Evolutionary conservation across 1,284 basidiomycete species (phyloP).

Genomic region (Fomitopsis betulina): DNA sequence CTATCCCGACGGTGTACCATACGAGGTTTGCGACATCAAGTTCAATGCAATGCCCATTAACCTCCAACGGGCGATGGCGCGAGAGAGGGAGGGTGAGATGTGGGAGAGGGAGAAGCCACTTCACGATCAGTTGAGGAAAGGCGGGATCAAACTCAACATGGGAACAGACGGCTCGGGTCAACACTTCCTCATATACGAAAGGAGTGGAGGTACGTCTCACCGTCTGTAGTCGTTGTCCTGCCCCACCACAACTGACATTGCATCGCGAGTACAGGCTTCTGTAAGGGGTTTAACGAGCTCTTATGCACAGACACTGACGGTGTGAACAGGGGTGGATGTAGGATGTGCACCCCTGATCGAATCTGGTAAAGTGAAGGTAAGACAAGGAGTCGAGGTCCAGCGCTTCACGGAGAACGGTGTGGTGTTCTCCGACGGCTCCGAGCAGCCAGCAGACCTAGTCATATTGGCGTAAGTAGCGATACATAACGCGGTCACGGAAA

Average conservation of each 20-base stretch:
- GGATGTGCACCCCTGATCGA: slow-evolving; percentile 46
- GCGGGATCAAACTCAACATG: slow-evolving; percentile 52
- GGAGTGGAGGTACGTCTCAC: slow-evolving; percentile 34
- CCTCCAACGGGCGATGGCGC: slow-evolving; percentile 29
- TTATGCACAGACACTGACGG: not conserved
- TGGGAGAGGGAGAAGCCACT: slow-evolving; percentile 36
- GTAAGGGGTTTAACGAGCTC: slow-evolving; percentile 3
- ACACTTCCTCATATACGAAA: slow-evolving; percentile 32
- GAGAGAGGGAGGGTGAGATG: slow-evolving; percentile 15
- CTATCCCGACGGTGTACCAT: slow-evolving; percentile 39
- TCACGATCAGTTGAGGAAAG: slow-evolving; percentile 49
- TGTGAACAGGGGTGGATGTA: slow-evolving; percentile 30
- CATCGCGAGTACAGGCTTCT: not conserved
- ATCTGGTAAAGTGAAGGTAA: slow-evolving; percentile 68
- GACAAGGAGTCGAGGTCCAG: slow-evolving; percentile 52
- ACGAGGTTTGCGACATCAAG: slow-evolving; percentile 42
- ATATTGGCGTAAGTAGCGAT: slow-evolving; percentile 43
- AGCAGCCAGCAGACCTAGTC: slow-evolving; percentile 63
- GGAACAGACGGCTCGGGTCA: slow-evolving; percentile 56
- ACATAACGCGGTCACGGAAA: slow-evolving; percentile 21
- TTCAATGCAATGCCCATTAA: slow-evolving; percentile 35
- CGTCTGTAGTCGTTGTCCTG: not conserved
- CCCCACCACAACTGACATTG: not conserved
- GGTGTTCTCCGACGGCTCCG: slow-evolving; percentile 59
- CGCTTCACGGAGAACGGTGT: slow-evolving; percentile 48